Conservation (phyloP, 257 asterid genomes). For the Schizonepeta tenuifolia region DNA sequence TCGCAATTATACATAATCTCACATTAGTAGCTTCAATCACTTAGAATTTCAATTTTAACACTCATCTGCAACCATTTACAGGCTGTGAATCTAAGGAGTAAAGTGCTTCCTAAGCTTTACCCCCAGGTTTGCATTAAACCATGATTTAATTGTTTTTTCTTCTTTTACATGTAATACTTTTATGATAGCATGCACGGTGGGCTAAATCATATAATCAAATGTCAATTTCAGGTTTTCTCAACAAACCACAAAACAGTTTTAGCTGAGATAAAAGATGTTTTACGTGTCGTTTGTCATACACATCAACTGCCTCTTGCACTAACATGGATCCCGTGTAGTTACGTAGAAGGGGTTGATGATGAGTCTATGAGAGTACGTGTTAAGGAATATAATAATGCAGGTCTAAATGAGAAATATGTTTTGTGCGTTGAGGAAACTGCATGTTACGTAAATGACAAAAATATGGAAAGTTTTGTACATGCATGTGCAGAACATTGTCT, state of each 20-base stretch:
- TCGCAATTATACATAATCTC: not conserved
- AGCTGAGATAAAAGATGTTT: conserved; percentile 67
- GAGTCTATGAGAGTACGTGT: conserved; percentile 33
- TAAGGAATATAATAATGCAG: conserved; percentile 27
- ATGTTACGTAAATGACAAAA: conserved; percentile 58
- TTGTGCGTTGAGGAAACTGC: conserved; percentile 62
- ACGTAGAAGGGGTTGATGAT: conserved; percentile 36
- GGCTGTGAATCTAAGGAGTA: conserved; percentile 75
- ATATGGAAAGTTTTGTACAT: conserved; percentile 65
- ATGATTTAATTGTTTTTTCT: conserved; percentile 4
- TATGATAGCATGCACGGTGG: not conserved
- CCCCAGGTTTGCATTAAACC: conserved; percentile 50
- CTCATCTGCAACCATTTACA: conserved; percentile 38
- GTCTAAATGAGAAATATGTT: conserved; percentile 41
- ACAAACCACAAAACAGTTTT: conserved; percentile 60
- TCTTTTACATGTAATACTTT: not conserved
- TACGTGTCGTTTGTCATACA: conserved; percentile 67
- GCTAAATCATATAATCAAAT: conserved; percentile 21
- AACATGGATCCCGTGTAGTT: conserved; percentile 76
- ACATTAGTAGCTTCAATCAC: not conserved
- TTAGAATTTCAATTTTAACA: conserved; percentile 13
- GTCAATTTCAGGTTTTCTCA: conserved; percentile 53
- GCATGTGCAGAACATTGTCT: conserved; percentile 73
- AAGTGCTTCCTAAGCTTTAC: conserved; percentile 45
- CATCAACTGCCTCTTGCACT: conserved; percentile 77